phyloP scores from a whole-genome alignment of 1,139 yeast genomes.

The Nakaseomyces bracarensis region DNA sequence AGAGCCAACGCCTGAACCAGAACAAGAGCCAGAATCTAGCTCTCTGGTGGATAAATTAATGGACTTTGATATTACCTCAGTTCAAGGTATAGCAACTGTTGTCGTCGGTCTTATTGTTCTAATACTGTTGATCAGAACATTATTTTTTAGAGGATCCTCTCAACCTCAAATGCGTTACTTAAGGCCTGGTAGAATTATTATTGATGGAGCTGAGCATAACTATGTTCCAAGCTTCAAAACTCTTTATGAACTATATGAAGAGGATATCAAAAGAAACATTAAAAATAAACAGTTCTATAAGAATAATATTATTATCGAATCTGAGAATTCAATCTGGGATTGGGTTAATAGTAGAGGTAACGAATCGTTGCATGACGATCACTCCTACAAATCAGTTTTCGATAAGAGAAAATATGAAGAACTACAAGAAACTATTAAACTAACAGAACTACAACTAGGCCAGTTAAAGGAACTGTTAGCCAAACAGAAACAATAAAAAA shows the following conservation, averaged over 20 bases:
- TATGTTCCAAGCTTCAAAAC: slow-evolving; percentile 42
- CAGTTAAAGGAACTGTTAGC: slow-evolving; percentile 30
- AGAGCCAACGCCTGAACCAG: neutral
- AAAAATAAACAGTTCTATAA: slow-evolving; percentile 17
- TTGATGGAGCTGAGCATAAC: slow-evolving; percentile 40
- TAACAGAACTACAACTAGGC: slow-evolving; percentile 46
- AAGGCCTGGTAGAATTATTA: slow-evolving; percentile 24
- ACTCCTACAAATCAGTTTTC: slow-evolving; percentile 10
- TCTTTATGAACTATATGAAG: slow-evolving; percentile 35
- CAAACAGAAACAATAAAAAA: neutral
- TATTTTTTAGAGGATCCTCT: slow-evolving; percentile 14
- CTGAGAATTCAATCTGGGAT: slow-evolving; percentile 68
- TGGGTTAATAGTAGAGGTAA: slow-evolving; percentile 61
- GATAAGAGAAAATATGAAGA: slow-evolving; percentile 36
- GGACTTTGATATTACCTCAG: slow-evolving; percentile 22
- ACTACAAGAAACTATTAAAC: slow-evolving; percentile 44
- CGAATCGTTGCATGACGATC: slow-evolving; percentile 16
- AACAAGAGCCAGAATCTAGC: slow-evolving; percentile 8
- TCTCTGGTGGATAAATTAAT: slow-evolving; percentile 6
- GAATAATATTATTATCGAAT: slow-evolving; percentile 29
- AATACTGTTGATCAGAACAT: slow-evolving; percentile 14
- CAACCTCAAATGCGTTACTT: slow-evolving; percentile 14
- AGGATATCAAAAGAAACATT: slow-evolving; percentile 22
- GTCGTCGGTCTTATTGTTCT: slow-evolving; percentile 11
- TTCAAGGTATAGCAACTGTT: slow-evolving; percentile 14